A percentile compares a stretch with the other conserved stretches of the same genome.
These are phyloP conservation scores for Mortierella sp. DNA, from an alignment of 371 early-diverging fungal species.

Conservation along the genomic window DNA sequence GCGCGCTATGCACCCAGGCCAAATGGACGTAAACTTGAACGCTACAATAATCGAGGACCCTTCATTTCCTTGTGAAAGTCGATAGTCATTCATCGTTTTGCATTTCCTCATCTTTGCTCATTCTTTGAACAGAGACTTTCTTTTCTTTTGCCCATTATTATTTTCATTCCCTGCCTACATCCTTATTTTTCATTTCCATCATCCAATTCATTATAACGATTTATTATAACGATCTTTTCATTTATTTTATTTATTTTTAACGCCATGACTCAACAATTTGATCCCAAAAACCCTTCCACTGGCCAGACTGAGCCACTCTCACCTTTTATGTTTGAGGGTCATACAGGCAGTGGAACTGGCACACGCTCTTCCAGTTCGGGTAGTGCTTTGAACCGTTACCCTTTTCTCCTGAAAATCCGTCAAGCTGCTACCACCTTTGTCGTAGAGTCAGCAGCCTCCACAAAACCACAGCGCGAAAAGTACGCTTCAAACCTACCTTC, in stretches of 20 bases:
- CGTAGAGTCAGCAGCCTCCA: slow-evolving; percentile 20
- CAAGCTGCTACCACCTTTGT: slow-evolving; percentile 32
- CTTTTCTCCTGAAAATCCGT: slow-evolving; percentile 29
- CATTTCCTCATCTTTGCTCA: neutral
- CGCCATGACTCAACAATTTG: slow-evolving; percentile 39
- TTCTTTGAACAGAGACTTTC: neutral
- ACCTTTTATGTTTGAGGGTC: slow-evolving; percentile 13
- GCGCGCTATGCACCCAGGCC: slow-evolving; percentile 3
- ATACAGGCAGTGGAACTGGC: slow-evolving; percentile 4
- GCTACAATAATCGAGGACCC: too few relatives aligned
- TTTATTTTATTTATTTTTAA: neutral
- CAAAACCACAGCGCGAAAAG: slow-evolving; percentile 41
- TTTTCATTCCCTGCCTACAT: neutral
- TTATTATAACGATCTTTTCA: neutral
- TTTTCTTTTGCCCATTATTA: too few relatives aligned
- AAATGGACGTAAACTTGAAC: slow-evolving; percentile 4
- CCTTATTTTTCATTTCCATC: slow-evolving; percentile 5
- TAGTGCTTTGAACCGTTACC: slow-evolving; percentile 18
- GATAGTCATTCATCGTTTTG: neutral
- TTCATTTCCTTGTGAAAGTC: slow-evolving; percentile 5
- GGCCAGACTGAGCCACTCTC: slow-evolving; percentile 17
- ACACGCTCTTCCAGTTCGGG: slow-evolving; percentile 1
- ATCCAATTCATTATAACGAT: neutral
- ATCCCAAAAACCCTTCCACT: slow-evolving; percentile 22
- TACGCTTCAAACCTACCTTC: slow-evolving; percentile 9